These are phyloP conservation scores for Trametopsis cervina DNA, from an alignment of 768 basidiomycete genomes.

Conservation along the genomic window DNA sequence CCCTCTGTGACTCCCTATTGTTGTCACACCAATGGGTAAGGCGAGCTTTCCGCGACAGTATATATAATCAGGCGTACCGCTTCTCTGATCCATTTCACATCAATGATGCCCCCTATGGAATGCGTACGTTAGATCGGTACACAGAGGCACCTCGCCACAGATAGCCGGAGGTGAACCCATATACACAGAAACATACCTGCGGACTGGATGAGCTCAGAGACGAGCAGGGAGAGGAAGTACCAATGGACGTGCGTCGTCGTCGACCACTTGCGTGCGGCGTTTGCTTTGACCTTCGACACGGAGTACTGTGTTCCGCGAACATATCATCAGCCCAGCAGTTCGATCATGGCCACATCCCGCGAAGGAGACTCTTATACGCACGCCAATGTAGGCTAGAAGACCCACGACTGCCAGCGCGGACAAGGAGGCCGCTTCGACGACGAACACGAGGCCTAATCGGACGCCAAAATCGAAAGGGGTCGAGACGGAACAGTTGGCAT, in stretches of 20 bases:
- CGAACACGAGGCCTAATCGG: conserved; percentile 20
- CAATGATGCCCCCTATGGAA: conserved; percentile 31
- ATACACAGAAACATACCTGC: conserved; percentile 17
- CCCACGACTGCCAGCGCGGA: conserved; percentile 18
- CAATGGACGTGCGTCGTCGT: conserved; percentile 21
- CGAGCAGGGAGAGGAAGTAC: conserved; percentile 22
- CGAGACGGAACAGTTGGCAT: conserved; percentile 3
- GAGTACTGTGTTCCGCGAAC: conserved; percentile 13
- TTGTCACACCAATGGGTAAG: not conserved
- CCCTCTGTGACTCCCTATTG: conserved; percentile 25
- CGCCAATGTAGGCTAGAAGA: conserved; percentile 19
- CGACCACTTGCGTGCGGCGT: conserved; percentile 13
- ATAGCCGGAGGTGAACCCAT: not conserved
- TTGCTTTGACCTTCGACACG: conserved; percentile 13
- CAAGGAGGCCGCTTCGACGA: conserved; percentile 19
- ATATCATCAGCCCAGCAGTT: not conserved
- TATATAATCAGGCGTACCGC: conserved; percentile 8
- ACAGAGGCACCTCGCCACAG: not conserved
- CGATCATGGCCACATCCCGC: not conserved
- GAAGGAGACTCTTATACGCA: conserved; percentile 5
- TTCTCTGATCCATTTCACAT: conserved; percentile 19
- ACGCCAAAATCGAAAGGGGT: conserved; percentile 15
- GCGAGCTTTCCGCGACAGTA: not conserved
- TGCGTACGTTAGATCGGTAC: not conserved
- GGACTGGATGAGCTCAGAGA: conserved; percentile 24